Conservation (phyloP, 768 basidiomycete genomes). For the Lentinula aciculospora region DNA sequence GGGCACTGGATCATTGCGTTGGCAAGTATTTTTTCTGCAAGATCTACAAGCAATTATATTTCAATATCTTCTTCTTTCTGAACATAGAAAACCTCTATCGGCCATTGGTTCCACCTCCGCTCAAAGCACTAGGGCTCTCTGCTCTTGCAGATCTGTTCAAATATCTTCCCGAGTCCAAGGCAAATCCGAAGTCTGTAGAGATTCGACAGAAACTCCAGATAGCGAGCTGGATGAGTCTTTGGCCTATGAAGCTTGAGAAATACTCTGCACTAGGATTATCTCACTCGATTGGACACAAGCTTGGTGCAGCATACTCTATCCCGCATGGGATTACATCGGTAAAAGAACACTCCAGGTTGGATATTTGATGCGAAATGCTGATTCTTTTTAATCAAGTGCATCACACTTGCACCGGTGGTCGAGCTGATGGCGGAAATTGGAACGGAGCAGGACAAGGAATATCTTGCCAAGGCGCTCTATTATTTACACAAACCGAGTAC, state of each 20-base stretch:
- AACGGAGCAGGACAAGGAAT: conserved; percentile 57
- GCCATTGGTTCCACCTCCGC: conserved; percentile 45
- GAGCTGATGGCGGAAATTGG: conserved; percentile 51
- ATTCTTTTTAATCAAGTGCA: conserved; percentile 38
- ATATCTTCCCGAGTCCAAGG: conserved; percentile 63
- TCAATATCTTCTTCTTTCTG: neutral
- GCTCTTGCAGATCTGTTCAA: conserved; percentile 70
- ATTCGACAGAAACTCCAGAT: conserved; percentile 64
- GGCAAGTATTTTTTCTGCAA: conserved; percentile 41
- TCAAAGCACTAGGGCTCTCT: conserved; percentile 60
- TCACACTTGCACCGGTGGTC: conserved; percentile 65
- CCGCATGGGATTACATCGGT: conserved; percentile 86
- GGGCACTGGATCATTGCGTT: conserved; percentile 75
- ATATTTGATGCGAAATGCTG: neutral
- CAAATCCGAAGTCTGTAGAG: conserved; percentile 48
- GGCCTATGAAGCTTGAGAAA: conserved; percentile 55
- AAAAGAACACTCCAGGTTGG: conserved; percentile 18
- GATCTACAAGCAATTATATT: too few species aligned
- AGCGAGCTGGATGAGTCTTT: conserved; percentile 78
- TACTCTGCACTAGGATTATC: conserved; percentile 72
- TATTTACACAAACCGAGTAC: conserved; percentile 57
- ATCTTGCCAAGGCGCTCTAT: conserved; percentile 49
- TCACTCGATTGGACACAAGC: conserved; percentile 67
- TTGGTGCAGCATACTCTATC: conserved; percentile 69
- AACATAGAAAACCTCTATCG: conserved; percentile 60